Base-by-base conservation (phyloP, 768 basidiomycete genomes). In the Clavulina sp. region DNA sequence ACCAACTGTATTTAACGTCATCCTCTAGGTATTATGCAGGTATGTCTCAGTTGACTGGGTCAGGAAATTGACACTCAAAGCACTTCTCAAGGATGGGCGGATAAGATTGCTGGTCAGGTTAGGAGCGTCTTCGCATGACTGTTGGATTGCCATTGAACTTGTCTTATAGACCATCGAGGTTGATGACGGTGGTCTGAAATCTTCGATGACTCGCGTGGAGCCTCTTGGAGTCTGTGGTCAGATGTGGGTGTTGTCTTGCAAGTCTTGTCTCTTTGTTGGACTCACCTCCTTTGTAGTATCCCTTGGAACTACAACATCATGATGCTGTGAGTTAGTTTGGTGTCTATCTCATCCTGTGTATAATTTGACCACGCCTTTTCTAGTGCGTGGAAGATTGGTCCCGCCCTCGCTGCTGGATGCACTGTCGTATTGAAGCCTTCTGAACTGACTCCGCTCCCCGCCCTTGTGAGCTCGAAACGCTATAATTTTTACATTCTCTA, bases 381-480 rank as follows among this genome's bases (percentile, higher is more conserved):
- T 50, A 81, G 80, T 78, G 67, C 80, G 26, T 92, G 89, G 89
- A 95, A 96, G 66, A 76, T 93, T 43, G 89, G 84, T 6, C 92
- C 89, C 5, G 88, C 91, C 13, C 74, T 96, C 52, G 88, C 91
- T 5, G 77, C 78, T 50, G 89, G 92, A 32, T 92, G 88, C 66
- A 87, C 86, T 23, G 81, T 93, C 61, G 82, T 96, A 59, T 84
- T 97, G 80, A 96, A 95, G 64, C 87, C 91, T 2, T 89, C 84
- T 13, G 88, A 92, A 64, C 62, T 87, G 50, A 86, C 83, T 1
- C 85, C 86, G 7, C 69, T 91, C 47, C 84, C 86, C 24, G 85
- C 85, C 5, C 70, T 91, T 57, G 81, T 84, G 64, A 54, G 71
- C 64, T 43, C 29, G 30, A 9, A 16, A 46, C 13, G 1, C 16